Evolutionary conservation across 2,329 filamentous ascomycete species (phyloP).

Genomic region (Aspergillus ochraceoroseus): DNA sequence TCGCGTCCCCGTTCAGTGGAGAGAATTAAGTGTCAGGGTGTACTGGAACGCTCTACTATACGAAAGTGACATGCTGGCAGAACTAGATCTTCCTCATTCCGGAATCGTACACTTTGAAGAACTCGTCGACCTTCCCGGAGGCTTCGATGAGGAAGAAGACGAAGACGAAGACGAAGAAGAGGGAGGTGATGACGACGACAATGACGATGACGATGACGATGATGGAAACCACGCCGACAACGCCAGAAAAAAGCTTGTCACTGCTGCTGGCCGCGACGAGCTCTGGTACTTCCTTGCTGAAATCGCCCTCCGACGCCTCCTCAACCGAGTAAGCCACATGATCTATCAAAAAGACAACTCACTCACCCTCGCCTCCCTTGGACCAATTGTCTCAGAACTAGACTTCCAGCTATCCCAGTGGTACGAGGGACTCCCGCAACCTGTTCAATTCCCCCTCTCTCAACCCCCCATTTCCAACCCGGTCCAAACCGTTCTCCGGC

Average conservation of each 20-base stretch:
- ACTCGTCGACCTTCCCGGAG: conserved; percentile 69
- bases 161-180: conserved; percentile 20
- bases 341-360: conserved; percentile 71
- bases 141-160: conserved; percentile 66
- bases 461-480: conserved; percentile 63
- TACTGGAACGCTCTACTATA: conserved; percentile 82
- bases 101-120: conserved; percentile 80
- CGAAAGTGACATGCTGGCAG: conserved; percentile 73
- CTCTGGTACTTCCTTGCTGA: conserved; percentile 84
- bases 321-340: conserved; percentile 73
- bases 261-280: conserved; percentile 65
- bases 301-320: conserved; percentile 69
- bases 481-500: conserved; percentile 70
- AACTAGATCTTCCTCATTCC: conserved; percentile 75
- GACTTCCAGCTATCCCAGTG: conserved; percentile 79
- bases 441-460: conserved; percentile 72
- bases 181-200: conserved; percentile 40
- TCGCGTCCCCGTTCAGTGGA: conserved; percentile 63
- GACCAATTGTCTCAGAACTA: conserved; percentile 72
- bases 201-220: conserved; percentile 31
- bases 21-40: conserved; percentile 69
- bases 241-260: conserved; percentile 34
- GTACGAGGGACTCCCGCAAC: conserved; percentile 71
- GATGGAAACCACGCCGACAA: conserved; percentile 8
- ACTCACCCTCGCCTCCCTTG: conserved; percentile 66